Percentiles rank a stretch among this genome's conserved stretches.
phyloP scores from a whole-genome alignment of 148 eudicot species.

The Dysphania ambrosioides region DNA sequence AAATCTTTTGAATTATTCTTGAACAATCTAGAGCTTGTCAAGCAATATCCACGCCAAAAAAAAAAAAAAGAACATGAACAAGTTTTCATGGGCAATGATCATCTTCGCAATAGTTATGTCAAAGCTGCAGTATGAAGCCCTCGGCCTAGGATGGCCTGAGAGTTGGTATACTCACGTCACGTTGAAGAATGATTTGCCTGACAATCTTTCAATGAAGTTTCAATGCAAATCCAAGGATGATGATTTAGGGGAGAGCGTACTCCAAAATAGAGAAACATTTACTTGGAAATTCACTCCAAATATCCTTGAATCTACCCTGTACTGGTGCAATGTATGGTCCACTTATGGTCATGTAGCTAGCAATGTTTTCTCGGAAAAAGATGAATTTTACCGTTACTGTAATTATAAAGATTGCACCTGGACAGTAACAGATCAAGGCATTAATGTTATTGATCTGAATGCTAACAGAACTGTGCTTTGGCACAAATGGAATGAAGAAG shows the following conservation, averaged over 20 bases:
- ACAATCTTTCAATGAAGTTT: background rate
- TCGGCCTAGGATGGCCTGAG: constrained; percentile 3
- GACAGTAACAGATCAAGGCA: constrained; percentile 1
- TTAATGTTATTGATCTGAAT: background rate
- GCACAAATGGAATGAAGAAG: constrained; percentile 1
- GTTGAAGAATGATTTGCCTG: background rate
- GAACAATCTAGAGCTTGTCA: background rate
- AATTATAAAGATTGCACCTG: constrained; percentile 9
- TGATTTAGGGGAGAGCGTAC: background rate
- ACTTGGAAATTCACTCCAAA: constrained; percentile 9
- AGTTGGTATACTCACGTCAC: constrained; percentile 5
- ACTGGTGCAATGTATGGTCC: constrained; percentile 9
- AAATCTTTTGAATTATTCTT: background rate
- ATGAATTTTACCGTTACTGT: constrained; percentile 1
- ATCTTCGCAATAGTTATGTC: background rate
- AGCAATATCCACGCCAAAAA: background rate
- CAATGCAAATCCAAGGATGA: constrained; percentile 17
- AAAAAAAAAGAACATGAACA: background rate
- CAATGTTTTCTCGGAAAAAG: constrained; percentile 1
- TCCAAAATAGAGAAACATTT: background rate
- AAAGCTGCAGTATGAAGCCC: background rate
- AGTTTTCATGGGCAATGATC: background rate
- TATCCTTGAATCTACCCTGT: constrained; percentile 3
- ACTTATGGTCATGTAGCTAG: background rate
- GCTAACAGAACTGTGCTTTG: background rate